Evolutionary conservation across 768 basidiomycete genomes (phyloP), one percentile per base, ranked within the genome.

Genomic region (Boletus reticuloceps): DNA sequence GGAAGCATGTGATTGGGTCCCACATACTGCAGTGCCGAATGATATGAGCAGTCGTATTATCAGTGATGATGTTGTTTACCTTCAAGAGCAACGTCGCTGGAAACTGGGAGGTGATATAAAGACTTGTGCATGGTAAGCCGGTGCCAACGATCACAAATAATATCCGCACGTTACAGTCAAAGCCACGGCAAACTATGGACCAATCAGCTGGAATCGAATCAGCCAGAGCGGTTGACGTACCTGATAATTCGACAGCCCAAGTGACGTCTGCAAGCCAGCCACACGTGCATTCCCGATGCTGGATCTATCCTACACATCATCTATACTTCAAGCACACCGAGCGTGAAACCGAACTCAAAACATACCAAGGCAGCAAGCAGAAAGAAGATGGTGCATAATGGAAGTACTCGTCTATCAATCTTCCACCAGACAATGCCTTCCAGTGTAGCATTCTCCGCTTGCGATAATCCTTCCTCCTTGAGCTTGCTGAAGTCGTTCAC

Each of bases 31-130:
- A 22, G 12, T 10, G 17, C 6, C 84, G 16, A 37, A 10, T 6
- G 12, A n/a, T 16, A 8, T 49, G 1, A 47, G 10, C 25, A 9
- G 11, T 20, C 9, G 12, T 6, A 20, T 47, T 13, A 38, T 38
- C 27, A 29, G 27, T 19, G 16, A 29, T 32, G 36, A 13, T 9
- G 16, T 22, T 19, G 47, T 31, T 51, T 43, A 73, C 74, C 65
- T 83, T 85, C 38, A 86, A 74, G n/a, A 85, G 59, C 34, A 86
- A 71, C 56, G 83, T 85, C 6, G 84, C 79, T 8, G 85, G 85
- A 31, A 88, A 66, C 59, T 86, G 82, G 10, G 44, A 19, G 19
- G 6, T 7, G 14, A 53, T 82, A 54, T 82, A 84, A 0, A 82
- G 81, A 7, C 74, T 74, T 19, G 14, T 10, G 11, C 16, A 42